Conservation (phyloP, 108 stramenopile species). For the Cyclotella choctawhatcheeana region DNA sequence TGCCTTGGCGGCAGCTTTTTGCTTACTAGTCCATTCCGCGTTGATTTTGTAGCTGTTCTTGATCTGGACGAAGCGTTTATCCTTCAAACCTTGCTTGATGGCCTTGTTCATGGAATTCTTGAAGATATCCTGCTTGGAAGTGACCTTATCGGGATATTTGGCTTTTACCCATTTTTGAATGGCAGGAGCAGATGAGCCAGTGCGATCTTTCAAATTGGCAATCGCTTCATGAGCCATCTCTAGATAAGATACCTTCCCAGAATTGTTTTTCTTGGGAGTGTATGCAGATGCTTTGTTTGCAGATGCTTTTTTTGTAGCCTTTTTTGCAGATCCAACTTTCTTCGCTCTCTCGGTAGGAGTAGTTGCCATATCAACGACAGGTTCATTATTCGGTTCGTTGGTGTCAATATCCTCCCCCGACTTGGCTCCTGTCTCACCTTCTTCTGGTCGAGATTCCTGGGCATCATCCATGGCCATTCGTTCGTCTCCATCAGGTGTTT, state of each 20-base stretch:
- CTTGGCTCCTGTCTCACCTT: not conserved
- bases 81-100: conserved; percentile 68
- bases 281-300: conserved; percentile 24
- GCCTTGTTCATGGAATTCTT: conserved; percentile 56
- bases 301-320: conserved; percentile 4
- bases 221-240: conserved; percentile 76
- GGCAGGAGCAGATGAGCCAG: conserved; percentile 70
- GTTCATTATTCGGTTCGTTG: not conserved
- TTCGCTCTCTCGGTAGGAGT: conserved; percentile 5
- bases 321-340: conserved; percentile 6
- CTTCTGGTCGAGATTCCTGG: not conserved
- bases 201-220: conserved; percentile 73
- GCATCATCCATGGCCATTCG: not conserved
- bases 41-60: conserved; percentile 77
- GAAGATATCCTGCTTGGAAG: conserved; percentile 52
- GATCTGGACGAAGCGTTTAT: conserved; percentile 70
- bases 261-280: conserved; percentile 14
- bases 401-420: conserved; percentile 16
- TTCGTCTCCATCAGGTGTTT: not conserved
- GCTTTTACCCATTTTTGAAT: conserved; percentile 75
- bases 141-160: conserved; percentile 43
- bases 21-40: conserved; percentile 59
- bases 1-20: conserved; percentile 53
- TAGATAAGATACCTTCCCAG: conserved; percentile 58
- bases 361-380: not conserved